Evolutionary conservation across 108 stramenopile species (phyloP), one percentile per base, ranked within the genome.

Genomic region (Pseudonitzschia multistriata): DNA sequence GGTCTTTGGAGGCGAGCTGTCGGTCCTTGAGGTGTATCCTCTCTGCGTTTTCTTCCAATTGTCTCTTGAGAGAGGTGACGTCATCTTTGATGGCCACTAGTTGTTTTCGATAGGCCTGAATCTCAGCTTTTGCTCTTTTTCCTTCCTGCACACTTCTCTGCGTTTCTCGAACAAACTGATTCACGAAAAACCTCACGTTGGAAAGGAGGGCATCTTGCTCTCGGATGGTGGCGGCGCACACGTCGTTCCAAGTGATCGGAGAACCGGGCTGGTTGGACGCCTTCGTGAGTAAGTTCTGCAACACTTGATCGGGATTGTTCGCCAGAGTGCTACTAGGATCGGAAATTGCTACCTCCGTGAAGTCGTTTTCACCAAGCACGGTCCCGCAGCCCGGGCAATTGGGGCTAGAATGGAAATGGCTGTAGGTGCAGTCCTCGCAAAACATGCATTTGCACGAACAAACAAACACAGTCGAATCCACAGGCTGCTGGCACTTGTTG

Each of bases 361-460:
- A 91, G 61, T 88, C 90, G 40, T 81, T 76, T 52, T 85, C 85
- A 8, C 74, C 79, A 6, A 88, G 71, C 5, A 74, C 73, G 52
- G 68, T 73, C 2, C 80, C 70, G 56, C 90, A 91, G 13, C 63
- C 61, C 21, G 90, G 90, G 57, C 90, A 91, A 37, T 74, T 71
- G 21, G 80, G 76, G 57, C 72, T 87, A 8, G 74, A 54, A 62
- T 83, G 80, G 67, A 91, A 91, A 62, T 91, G 90, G 30, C 73
- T 74, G 66, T 91, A 88, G 3, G 90, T 91, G 61, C 90, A 91
- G 87, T 87, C 87, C 74, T 91, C 87, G 60, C 90, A 91, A 75
- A 91, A 91, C 25, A 87, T 68, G 42, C 90, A 91, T 62, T 87
- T 83, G 61, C 90, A 91, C 15, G 87, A 74, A 61, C 87, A 88